Conservation (phyloP, 2,329 filamentous ascomycete species). For the Pseudogymnoascus sp. region DNA sequence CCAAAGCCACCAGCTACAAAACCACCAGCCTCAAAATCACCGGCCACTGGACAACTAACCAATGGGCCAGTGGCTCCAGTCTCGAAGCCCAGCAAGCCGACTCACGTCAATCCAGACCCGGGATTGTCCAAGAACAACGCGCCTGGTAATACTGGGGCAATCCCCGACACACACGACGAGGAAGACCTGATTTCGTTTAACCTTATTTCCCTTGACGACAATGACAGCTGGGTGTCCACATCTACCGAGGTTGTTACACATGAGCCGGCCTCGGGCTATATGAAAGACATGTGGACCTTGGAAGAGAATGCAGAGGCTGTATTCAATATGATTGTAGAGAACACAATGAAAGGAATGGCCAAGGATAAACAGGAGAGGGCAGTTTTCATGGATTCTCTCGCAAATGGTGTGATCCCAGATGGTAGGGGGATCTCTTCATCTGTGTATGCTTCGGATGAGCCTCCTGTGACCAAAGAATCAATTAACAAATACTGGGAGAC, state of each 20-base stretch:
- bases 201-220: neutral
- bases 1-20: neutral
- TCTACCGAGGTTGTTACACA: neutral
- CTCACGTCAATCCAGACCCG: neutral
- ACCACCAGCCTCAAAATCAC: neutral
- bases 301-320: neutral
- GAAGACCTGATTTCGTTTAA: neutral
- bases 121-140: neutral
- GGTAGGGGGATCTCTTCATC: neutral
- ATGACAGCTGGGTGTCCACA: neutral
- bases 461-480: neutral
- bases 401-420: neutral
- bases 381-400: neutral
- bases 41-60: neutral
- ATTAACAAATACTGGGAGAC: neutral
- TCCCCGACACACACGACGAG: neutral
- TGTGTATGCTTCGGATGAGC: neutral
- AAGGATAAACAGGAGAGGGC: neutral
- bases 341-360: neutral
- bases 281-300: conserved; percentile 3
- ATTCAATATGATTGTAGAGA: neutral
- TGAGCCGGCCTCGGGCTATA: neutral
- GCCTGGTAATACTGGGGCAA: neutral
- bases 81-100: neutral
- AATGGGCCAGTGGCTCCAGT: neutral